phyloP scores from a whole-genome alignment of 1,284 basidiomycete genomes.

The Stereum hirsutum region DNA sequence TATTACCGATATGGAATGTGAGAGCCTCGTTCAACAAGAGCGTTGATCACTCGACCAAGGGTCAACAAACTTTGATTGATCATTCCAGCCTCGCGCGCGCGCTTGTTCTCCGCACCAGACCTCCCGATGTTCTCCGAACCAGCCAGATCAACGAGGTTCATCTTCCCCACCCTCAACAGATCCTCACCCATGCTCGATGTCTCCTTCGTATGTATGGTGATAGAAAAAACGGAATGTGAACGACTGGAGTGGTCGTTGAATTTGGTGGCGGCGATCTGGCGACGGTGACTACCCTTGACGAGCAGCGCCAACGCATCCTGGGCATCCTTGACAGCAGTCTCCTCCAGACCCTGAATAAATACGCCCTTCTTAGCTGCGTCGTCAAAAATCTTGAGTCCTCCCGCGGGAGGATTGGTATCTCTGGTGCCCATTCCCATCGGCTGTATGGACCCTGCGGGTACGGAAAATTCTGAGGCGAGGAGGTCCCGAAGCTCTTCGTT shows the following conservation, averaged over 20 bases:
- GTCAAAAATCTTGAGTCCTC: conserved; percentile 85
- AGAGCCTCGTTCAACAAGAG: conserved; percentile 84
- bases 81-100: conserved; percentile 96
- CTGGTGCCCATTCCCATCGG: conserved; percentile 61
- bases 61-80: conserved; percentile 98
- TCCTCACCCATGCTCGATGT: conserved; percentile 76
- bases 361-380: conserved; percentile 84
- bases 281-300: conserved; percentile 80
- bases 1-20: conserved; percentile 91
- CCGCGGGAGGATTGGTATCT: conserved; percentile 28
- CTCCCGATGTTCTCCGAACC: conserved; percentile 97
- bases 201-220: conserved; percentile 92
- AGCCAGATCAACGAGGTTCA: conserved; percentile 96
- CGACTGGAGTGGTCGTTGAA: conserved; percentile 98
- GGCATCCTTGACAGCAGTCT: conserved; percentile 78
- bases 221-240: conserved; percentile 97
- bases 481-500: conserved; percentile 98
- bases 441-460: conserved; percentile 50
- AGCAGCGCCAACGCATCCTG: conserved; percentile 82
- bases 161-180: conserved; percentile 86
- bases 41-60: conserved; percentile 95
- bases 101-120: conserved; percentile 91
- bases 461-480: conserved; percentile 63
- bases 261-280: conserved; percentile 94
- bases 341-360: conserved; percentile 92